Conservation (phyloP, 108 stramenopile genomes). For the Pseudonitzschia pungens region DNA sequence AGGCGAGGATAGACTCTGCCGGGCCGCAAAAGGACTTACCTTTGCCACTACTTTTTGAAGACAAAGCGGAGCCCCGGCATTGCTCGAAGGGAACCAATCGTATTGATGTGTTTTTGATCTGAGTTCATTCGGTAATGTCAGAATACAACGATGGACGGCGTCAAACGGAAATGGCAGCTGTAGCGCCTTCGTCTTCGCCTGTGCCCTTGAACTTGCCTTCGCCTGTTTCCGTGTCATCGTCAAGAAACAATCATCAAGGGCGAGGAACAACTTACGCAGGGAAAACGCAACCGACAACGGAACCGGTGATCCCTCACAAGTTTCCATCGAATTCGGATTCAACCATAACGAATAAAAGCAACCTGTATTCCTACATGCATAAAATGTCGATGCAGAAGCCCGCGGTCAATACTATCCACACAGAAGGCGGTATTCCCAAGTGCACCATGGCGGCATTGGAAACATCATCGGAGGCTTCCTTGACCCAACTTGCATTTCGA, state of each 20-base stretch:
- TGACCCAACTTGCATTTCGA: constrained; percentile 3
- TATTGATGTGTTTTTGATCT: constrained; percentile 7
- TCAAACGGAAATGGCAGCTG: background rate
- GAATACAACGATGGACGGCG: constrained; percentile 8
- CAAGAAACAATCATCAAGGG: background rate
- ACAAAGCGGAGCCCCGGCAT: background rate
- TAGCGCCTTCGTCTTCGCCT: background rate
- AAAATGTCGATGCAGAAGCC: background rate
- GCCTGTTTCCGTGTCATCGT: background rate
- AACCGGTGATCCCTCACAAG: background rate
- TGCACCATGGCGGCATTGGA: background rate
- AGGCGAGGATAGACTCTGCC: too few species aligned
- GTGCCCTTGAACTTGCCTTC: too few species aligned
- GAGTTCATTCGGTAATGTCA: background rate
- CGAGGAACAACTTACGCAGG: background rate
- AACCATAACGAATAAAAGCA: background rate
- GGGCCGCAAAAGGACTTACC: too few species aligned
- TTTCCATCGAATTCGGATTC: background rate
- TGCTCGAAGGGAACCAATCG: background rate
- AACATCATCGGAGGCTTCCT: background rate
- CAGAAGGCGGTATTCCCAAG: background rate
- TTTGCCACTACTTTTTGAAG: too few species aligned
- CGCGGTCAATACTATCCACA: background rate
- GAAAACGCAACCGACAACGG: background rate
- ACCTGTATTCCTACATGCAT: background rate